These are phyloP conservation scores for Colletotrichum aenigma DNA, from an alignment of 2,329 filamentous ascomycete species.

Conservation along the genomic window DNA sequence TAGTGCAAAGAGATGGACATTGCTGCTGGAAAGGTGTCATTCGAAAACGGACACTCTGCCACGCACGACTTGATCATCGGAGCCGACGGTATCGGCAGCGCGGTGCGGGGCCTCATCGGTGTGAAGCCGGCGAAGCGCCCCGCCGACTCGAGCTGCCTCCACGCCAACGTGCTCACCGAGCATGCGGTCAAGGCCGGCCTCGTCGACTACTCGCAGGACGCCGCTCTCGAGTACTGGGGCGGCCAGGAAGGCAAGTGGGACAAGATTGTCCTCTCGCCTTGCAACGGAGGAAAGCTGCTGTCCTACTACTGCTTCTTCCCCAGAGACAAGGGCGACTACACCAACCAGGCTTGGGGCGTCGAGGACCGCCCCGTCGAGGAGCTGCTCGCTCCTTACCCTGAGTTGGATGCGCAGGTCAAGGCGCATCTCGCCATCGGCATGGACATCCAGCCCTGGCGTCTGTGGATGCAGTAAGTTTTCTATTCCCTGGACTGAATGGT, in stretches of 20 bases:
- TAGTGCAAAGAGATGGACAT: conserved; percentile 58
- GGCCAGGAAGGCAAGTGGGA: conserved; percentile 67
- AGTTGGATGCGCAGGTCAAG: conserved; percentile 62
- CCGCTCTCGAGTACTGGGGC: conserved; percentile 73
- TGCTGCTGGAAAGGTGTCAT: conserved; percentile 51
- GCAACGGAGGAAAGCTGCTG: conserved; percentile 67
- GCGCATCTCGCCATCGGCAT: conserved; percentile 62
- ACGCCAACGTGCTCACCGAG: conserved; percentile 67
- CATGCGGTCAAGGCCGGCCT: conserved; percentile 65
- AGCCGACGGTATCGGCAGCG: conserved; percentile 71
- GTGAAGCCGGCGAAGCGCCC: conserved; percentile 63
- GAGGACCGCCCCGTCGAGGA: conserved; percentile 59
- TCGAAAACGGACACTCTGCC: conserved; percentile 53
- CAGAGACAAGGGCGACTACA: conserved; percentile 62
- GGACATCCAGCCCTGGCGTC: conserved; percentile 68
- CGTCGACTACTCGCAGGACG: conserved; percentile 64
- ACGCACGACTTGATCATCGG: conserved; percentile 67
- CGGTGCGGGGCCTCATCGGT: conserved; percentile 67
- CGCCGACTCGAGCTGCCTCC: conserved; percentile 65
- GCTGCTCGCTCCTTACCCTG: conserved; percentile 63
- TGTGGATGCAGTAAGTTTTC: conserved; percentile 60
- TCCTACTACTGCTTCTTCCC: conserved; percentile 77
- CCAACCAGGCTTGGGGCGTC: conserved; percentile 62
- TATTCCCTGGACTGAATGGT: not conserved
- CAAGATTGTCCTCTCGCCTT: conserved; percentile 74